Conservation (phyloP, 495 filamentous ascomycete species). For the Pseudevernia furfuracea region DNA sequence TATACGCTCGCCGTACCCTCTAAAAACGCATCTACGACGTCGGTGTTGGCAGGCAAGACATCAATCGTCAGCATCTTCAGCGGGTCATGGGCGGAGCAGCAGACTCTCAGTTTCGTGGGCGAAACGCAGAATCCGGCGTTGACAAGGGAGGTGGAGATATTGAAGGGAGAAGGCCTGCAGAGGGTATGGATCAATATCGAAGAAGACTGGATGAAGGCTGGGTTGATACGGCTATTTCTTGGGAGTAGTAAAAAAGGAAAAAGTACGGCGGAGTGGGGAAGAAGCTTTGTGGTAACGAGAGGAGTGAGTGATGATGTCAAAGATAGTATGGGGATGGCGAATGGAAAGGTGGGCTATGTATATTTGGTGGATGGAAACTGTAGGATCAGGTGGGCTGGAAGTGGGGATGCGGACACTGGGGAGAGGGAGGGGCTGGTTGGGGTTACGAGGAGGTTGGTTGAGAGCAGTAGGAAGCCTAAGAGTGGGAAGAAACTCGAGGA, state of each 20-base stretch:
- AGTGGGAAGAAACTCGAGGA: constrained; percentile 28
- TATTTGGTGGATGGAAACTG: constrained; percentile 84
- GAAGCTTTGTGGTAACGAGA: constrained; percentile 76
- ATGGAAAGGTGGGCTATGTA: constrained; percentile 86
- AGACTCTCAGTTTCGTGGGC: constrained; percentile 63
- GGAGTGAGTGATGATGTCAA: constrained; percentile 68
- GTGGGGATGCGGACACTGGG: constrained; percentile 59
- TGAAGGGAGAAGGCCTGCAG: constrained; percentile 44
- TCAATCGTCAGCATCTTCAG: constrained; percentile 75
- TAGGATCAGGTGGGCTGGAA: constrained; percentile 90
- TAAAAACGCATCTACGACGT: constrained; percentile 56
- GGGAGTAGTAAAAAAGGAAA: constrained; percentile 49
- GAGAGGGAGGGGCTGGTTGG: constrained; percentile 67
- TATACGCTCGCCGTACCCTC: constrained; percentile 54
- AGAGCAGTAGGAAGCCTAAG: constrained; percentile 30
- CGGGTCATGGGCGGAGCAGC: constrained; percentile 73
- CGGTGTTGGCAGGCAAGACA: constrained; percentile 58
- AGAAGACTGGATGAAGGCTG: constrained; percentile 66
- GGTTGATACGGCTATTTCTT: constrained; percentile 64
- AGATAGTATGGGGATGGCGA: constrained; percentile 72
- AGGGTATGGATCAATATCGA: constrained; percentile 81
- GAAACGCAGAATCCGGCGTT: constrained; percentile 58
- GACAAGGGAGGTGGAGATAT: constrained; percentile 37
- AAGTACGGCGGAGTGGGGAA: constrained; percentile 52
- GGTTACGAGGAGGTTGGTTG: constrained; percentile 59